These are phyloP conservation scores for Clitopilus hobsonii DNA, from an alignment of 768 basidiomycete genomes.

Conservation along the genomic window DNA sequence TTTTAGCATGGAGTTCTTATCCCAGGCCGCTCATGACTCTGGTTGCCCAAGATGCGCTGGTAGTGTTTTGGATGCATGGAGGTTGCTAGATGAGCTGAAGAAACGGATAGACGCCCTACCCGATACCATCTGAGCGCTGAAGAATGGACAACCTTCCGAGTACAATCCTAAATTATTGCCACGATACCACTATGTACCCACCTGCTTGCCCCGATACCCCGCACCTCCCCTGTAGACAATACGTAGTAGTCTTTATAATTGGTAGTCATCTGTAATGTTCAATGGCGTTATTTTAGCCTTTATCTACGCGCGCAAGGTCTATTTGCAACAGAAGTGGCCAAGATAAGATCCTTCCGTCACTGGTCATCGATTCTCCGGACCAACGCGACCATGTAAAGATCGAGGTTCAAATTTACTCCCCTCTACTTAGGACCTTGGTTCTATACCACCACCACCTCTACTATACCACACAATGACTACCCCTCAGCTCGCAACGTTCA, in stretches of 20 bases:
- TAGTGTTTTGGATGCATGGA: slow-evolving; percentile 60
- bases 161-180: slow-evolving; percentile 3
- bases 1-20: slow-evolving; percentile 58
- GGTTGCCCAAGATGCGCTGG: slow-evolving; percentile 63
- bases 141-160: not conserved
- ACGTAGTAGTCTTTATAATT: not conserved
- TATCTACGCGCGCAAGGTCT: not conserved
- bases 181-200: no score
- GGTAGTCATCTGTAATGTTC: not conserved
- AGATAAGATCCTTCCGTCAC: slow-evolving; percentile 13
- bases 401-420: slow-evolving; percentile 2
- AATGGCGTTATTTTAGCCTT: not conserved
- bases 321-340: not conserved
- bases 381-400: not conserved
- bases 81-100: slow-evolving; percentile 51
- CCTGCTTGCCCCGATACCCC: no score
- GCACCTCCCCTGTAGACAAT: not conserved
- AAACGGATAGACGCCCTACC: slow-evolving; percentile 48
- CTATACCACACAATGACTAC: slow-evolving; percentile 44
- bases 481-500: slow-evolving; percentile 82
- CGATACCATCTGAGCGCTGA: slow-evolving; percentile 19
- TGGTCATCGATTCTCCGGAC: not conserved
- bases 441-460: slow-evolving; percentile 1
- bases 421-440: slow-evolving; percentile 2
- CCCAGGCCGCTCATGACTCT: slow-evolving; percentile 39